A percentile compares a stretch with the other conserved stretches of the same genome.
These are phyloP conservation scores for Forsythia viridissima DNA, from an alignment of 257 asterid genomes.

Conservation along the genomic window DNA sequence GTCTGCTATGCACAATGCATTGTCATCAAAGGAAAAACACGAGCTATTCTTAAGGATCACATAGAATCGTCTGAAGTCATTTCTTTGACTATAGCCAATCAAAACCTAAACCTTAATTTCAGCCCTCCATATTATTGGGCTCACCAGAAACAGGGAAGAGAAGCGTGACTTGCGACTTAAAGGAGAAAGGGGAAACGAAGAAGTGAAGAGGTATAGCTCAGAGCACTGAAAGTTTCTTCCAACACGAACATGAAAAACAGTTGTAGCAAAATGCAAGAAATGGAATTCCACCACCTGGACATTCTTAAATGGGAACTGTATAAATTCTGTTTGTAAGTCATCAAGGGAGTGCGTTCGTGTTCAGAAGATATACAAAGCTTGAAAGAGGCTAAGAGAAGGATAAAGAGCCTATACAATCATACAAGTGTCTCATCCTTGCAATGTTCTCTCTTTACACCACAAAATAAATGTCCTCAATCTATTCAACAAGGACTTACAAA, in stretches of 20 bases:
- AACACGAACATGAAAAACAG: neutral
- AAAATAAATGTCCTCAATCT: neutral
- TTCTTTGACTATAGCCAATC: too few relatives aligned
- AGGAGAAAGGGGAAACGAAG: too few relatives aligned
- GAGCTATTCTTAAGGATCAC: too few relatives aligned
- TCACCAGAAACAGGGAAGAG: too few relatives aligned
- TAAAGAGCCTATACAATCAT: neutral
- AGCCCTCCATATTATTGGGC: too few relatives aligned
- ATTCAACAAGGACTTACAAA: neutral
- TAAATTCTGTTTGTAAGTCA: too few relatives aligned
- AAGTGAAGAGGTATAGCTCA: neutral
- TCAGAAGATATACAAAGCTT: neutral
- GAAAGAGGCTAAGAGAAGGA: neutral
- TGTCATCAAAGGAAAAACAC: too few relatives aligned
- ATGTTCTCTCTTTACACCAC: neutral
- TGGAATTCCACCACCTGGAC: neutral
- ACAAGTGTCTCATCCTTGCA: neutral
- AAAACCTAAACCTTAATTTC: too few relatives aligned
- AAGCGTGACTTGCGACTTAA: too few relatives aligned
- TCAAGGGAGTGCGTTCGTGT: neutral
- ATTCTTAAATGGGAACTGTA: neutral
- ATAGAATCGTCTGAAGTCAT: too few relatives aligned
- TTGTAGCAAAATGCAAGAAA: neutral
- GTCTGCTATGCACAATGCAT: too few relatives aligned
- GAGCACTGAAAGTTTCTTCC: neutral